Conservation (phyloP, 2,329 filamentous ascomycete genomes). For the Lachnellula willkommii region DNA sequence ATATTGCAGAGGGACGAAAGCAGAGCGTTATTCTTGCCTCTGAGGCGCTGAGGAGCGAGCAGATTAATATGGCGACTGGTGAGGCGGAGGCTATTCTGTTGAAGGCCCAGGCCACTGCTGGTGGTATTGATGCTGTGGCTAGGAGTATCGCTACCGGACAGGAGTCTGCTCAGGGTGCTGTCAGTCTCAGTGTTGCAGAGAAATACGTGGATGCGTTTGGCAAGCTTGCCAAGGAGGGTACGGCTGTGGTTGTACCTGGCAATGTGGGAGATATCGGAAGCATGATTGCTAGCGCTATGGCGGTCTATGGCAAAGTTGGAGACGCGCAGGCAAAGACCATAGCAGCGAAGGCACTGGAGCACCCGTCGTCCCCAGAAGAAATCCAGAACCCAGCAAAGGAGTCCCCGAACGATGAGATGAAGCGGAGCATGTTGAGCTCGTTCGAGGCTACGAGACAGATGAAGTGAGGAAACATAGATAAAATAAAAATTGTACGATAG, state of each 20-base stretch:
- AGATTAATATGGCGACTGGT: conserved; percentile 88
- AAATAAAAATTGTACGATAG: conserved; percentile 16
- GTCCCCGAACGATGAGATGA: conserved; percentile 37
- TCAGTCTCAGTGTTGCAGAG: conserved; percentile 86
- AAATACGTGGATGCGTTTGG: conserved; percentile 96
- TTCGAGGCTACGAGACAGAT: conserved; percentile 38
- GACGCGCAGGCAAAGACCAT: conserved; percentile 68
- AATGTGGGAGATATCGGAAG: conserved; percentile 94
- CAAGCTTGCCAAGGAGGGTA: conserved; percentile 90
- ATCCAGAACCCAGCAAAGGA: conserved; percentile 15
- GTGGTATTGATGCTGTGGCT: conserved; percentile 82
- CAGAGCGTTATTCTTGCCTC: conserved; percentile 95
- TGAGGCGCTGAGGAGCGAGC: conserved; percentile 81
- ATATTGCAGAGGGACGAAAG: conserved; percentile 96
- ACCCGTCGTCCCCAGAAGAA: conserved; percentile 30
- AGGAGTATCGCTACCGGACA: conserved; percentile 67
- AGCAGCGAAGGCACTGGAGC: conserved; percentile 46
- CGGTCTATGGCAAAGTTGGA: conserved; percentile 90
- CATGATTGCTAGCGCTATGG: conserved; percentile 95
- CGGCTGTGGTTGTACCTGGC: conserved; percentile 88
- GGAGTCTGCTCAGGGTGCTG: conserved; percentile 71
- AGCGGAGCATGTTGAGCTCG: conserved; percentile 43
- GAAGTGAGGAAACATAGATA: conserved; percentile 16
- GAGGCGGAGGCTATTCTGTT: conserved; percentile 90
- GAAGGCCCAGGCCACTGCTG: conserved; percentile 78